Evolutionary conservation across 1,139 yeast species (phyloP), one percentile per base, ranked within the genome.

Genomic region (Zygosaccharomyces pseudobailii): DNA sequence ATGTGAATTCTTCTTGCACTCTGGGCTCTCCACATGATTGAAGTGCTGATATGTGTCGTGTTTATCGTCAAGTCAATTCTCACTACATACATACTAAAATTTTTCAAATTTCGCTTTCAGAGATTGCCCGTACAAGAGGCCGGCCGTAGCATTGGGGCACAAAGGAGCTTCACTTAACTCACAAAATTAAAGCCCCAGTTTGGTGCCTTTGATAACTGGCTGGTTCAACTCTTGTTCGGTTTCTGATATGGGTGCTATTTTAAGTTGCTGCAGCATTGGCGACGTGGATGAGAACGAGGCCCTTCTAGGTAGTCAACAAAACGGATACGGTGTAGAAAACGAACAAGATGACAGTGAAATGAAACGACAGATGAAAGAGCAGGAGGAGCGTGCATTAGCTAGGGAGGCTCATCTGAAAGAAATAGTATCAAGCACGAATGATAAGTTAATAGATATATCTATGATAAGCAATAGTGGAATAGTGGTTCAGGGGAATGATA

Each of bases 401-500:
- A 55, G 73, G 40, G 71, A 69, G 33, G 65, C 63, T 22, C 68
- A 68, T 42, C 52, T 70, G 33, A 63, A 66, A 41, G 62, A 62
- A n/a, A 70, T 70, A 40, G 74, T 70, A 13, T 58, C 65, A 22
- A 69, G 59, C 38, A 69, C 73, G 7, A 70, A 68, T 42, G 73
- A 70, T 55, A 62, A 57, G 43, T 56, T 65, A 33, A 62, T 63
- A 22, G 68, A 63, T 45, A 64, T 64, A 17, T 62, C 67, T 2
- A 63, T 64, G 68, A 58, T 65, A 21, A 62, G 59, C 46, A 62
- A 63, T 45, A 62, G 67, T 45, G 67, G 66, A 5, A 63, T 64
- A 17, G 67, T 64, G 10, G 46, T 58, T 2, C 61, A 55, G 25
- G 58, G 64, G 24, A 53, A 51, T 39, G 66, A 63, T 47, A 32